Evolutionary conservation across 768 basidiomycete species (phyloP), one percentile per base, ranked within the genome.

Genomic region (Boletus eberwhitei): DNA sequence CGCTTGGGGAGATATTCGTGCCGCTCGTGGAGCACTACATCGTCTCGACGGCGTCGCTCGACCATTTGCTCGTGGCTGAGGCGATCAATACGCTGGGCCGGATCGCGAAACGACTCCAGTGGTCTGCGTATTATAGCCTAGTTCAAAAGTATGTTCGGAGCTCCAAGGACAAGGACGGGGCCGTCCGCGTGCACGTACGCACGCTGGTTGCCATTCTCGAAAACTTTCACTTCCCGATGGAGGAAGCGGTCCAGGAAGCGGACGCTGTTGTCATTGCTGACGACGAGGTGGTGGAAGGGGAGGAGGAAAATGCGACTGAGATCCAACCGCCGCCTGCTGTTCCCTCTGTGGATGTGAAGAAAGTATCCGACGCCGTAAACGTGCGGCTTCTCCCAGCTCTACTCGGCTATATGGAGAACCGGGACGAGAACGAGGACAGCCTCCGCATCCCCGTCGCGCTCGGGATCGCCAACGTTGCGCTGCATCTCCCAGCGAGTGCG

Each of bases 1-100:
- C 86, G 1, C 71, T 97, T 32, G 75, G 82, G 2, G 92, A 93
- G 37, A 79, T 97, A 5, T 91, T 98, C 64, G 72, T 98, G 22
- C 97, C 96, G 0, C 78, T 98, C 16, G 79, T 97, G 42, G 83
- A 83, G 36, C 92, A 90, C 64, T 95, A 88, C 62, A 81, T 98
- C 57, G 70, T 75, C 21, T 80, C 83, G 11, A 78, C 81, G 2
- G 68, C 79, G 0, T 75, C 84, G 4, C 69, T 84, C 16, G 90
- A 96, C 60, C 93, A 97, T 65, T 87, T 92, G 61, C 78, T 98
- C 29, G 85, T 93, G 41, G 94, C 90, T 63, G 95, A 97, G 64
- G 90, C 96, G 1, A 89, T 99, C 60, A 68, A 75, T 16, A 77
- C 91, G 2, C 85, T 87, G 9, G 93, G 94, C 0, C 81, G 79